phyloP scores from a whole-genome alignment of 495 filamentous ascomycete species.

The Hypoxylon crocopeplum region DNA sequence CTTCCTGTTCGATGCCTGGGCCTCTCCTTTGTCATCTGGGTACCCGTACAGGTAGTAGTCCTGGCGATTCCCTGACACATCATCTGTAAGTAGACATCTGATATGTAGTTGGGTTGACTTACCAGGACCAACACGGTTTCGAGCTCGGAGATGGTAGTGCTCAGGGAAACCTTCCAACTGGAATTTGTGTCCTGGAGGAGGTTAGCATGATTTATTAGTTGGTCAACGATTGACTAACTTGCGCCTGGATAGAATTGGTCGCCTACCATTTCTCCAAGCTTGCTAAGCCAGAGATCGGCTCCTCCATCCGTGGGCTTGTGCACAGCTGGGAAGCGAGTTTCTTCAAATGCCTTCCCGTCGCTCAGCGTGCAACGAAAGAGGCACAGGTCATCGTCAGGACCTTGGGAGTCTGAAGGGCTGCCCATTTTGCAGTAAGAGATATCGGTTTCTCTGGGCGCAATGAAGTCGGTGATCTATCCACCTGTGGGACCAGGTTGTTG shows the following conservation, averaged over 20 bases:
- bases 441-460: too few relatives aligned
- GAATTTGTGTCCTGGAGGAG: background rate
- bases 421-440: too few relatives aligned
- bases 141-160: slow-evolving; percentile 15
- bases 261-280: slow-evolving; percentile 9
- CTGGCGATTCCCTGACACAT: slow-evolving; percentile 7
- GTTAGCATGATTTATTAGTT: slow-evolving; percentile 5
- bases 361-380: background rate
- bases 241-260: slow-evolving; percentile 13
- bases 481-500: too few relatives aligned
- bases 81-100: background rate
- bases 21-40: slow-evolving; percentile 32
- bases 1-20: background rate
- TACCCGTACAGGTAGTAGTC: slow-evolving; percentile 55
- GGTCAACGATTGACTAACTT: slow-evolving; percentile 2
- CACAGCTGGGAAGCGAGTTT: background rate
- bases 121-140: background rate
- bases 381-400: too few relatives aligned
- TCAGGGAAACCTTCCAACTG: slow-evolving; percentile 1
- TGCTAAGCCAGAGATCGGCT: background rate
- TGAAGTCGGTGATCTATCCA: too few relatives aligned
- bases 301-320: background rate
- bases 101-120: background rate
- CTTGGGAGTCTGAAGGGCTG: too few relatives aligned
- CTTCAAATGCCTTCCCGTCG: slow-evolving; percentile 5